Evolutionary conservation across 2,329 filamentous ascomycete species (phyloP), one percentile per base, ranked within the genome.

Genomic region (Arthrobotrys sinensis): DNA sequence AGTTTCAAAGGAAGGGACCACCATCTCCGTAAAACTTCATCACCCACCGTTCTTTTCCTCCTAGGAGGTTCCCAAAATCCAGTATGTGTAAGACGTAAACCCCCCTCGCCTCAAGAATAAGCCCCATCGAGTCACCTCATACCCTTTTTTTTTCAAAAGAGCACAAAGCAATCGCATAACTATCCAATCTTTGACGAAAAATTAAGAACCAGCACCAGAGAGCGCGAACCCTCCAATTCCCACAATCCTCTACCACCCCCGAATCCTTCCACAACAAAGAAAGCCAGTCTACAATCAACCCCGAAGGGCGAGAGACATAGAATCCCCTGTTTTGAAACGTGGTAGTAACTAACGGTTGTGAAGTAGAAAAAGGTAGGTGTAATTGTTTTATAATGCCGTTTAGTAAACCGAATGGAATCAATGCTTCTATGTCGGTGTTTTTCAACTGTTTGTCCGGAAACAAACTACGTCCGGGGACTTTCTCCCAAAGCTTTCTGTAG

Each of bases 371-470:
- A 65, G 55, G 73, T 79, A 81, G 80, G 84, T 86, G 83, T 83
- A 85, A 86, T 86, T 87, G 86, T 86, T 84, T 85, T 87, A 86
- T 86, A 86, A 87, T 86, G 85, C 87, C 88, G 87, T 88, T 90
- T 90, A 89, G 60, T 93, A 86, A 94, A 91, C 93, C 93, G 93
- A 65, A 68, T 75, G 57, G 46, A 77, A 65, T 36, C 87, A 89
- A 94, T 60, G 94, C 94, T 97, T 97, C 91, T 97, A 94, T 97
- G 95, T 94, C 94, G 94, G 93, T 93, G 94, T 93, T 93, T 97
- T 97, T 96, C 93, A 93, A 93, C 94, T 89, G 85, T 86, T 84
- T 85, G 24, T 84, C 86, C 87, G 82, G 83, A 84, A 77, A 82
- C 83, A 85, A 65, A 69, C 32, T 67, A 72, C 67, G 94, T 97